A percentile compares a stretch with the other conserved stretches of the same genome.
phyloP scores from a whole-genome alignment of 441 rosid species.

The Jatropha multifida region DNA sequence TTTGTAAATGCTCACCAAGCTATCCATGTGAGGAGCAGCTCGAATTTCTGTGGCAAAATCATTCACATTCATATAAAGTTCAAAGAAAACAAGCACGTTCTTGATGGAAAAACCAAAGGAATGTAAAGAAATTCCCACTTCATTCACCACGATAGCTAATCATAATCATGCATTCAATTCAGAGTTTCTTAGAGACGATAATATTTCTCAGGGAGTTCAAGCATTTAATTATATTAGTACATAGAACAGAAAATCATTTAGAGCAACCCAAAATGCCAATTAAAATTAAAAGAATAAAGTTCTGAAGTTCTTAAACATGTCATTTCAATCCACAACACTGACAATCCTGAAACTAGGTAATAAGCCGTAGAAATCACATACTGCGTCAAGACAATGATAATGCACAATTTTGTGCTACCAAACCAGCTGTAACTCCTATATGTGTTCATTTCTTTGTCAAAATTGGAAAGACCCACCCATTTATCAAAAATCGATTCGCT shows the following conservation, averaged over 20 bases:
- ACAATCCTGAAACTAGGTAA: neutral
- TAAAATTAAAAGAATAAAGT: too few species aligned
- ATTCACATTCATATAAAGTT: neutral
- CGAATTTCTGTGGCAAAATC: constrained; percentile 58
- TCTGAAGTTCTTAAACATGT: neutral
- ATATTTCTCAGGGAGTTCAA: neutral
- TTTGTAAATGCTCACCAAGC: constrained; percentile 77
- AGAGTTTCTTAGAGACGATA: neutral
- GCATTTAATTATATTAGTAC: neutral
- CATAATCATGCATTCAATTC: neutral
- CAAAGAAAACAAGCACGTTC: neutral
- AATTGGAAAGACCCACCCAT: neutral
- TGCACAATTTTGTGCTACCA: neutral
- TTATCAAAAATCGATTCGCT: neutral
- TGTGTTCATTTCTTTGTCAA: neutral
- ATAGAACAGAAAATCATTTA: neutral
- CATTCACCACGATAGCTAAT: neutral
- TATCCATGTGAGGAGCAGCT: constrained; percentile 92
- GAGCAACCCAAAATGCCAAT: neutral
- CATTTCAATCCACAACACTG: neutral
- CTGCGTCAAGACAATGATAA: neutral
- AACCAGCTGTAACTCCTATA: neutral
- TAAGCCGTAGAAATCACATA: neutral
- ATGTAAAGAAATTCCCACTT: neutral
- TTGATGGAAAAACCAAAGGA: neutral